These are phyloP conservation scores for Rachicladosporium sp. DNA, from an alignment of 2,329 filamentous ascomycete species.

Conservation along the genomic window DNA sequence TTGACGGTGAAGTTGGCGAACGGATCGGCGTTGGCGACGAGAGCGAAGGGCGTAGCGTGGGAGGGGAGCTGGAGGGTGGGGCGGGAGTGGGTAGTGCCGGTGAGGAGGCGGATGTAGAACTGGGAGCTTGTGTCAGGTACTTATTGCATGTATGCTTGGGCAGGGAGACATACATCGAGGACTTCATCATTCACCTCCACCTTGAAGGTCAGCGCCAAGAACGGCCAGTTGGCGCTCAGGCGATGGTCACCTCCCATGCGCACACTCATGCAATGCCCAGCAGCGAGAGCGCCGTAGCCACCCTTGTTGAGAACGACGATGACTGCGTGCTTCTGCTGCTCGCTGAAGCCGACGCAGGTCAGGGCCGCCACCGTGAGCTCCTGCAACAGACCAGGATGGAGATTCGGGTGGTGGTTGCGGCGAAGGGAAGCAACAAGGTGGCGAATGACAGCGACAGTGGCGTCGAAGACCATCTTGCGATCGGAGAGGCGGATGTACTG, in stretches of 20 bases:
- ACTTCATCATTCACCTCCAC: conserved; percentile 13
- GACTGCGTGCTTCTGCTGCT: conserved; percentile 19
- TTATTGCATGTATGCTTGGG: too few relatives aligned
- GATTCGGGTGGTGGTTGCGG: conserved; percentile 7
- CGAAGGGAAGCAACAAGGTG: conserved; percentile 15
- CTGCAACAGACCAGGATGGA: conserved; percentile 17
- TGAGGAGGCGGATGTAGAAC: conserved; percentile 14
- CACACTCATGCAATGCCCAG: conserved; percentile 12
- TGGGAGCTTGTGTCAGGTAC: too few relatives aligned
- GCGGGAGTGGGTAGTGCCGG: conserved; percentile 6
- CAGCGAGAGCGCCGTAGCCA: conserved; percentile 13
- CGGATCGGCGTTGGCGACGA: conserved; percentile 6
- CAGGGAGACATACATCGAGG: conserved; percentile 15
- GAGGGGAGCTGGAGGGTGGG: conserved; percentile 9
- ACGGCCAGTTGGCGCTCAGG: conserved; percentile 17
- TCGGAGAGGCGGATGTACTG: conserved; percentile 35
- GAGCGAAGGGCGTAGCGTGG: conserved; percentile 8
- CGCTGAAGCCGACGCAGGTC: conserved; percentile 21
- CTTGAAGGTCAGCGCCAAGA: conserved; percentile 17
- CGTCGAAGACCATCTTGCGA: conserved; percentile 33
- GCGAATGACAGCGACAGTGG: conserved; percentile 12
- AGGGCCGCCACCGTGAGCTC: conserved; percentile 22
- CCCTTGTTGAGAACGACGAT: conserved; percentile 7
- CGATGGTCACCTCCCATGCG: conserved; percentile 14
- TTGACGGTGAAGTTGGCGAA: conserved; percentile 19